A percentile compares a stretch with the other conserved stretches of the same genome.
phyloP scores from a whole-genome alignment of 2,329 filamentous ascomycete genomes.

The Juglanconis oblonga region DNA sequence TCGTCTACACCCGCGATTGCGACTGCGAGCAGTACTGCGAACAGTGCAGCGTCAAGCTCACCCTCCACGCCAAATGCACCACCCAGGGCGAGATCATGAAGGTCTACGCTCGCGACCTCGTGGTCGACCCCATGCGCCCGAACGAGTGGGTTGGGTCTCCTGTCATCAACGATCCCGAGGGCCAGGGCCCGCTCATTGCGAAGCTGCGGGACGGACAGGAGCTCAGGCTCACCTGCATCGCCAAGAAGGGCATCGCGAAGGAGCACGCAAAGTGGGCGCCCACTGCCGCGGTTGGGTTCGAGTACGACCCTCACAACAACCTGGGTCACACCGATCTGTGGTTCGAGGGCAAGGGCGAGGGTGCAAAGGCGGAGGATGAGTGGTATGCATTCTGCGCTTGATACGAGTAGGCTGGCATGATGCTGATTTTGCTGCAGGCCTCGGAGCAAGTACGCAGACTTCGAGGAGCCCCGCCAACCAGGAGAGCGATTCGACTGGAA shows the following conservation, averaged over 20 bases:
- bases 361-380: constrained; percentile 59
- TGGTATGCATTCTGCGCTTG: constrained; percentile 58
- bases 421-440: constrained; percentile 56
- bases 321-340: constrained; percentile 88
- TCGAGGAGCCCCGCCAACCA: constrained; percentile 76
- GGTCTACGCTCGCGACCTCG: constrained; percentile 87
- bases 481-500: constrained; percentile 90
- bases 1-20: constrained; percentile 89
- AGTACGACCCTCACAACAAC: constrained; percentile 98
- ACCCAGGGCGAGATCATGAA: constrained; percentile 80
- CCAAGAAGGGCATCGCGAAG: constrained; percentile 98
- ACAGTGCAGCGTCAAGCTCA: constrained; percentile 81
- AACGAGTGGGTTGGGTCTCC: constrained; percentile 77
- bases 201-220: constrained; percentile 90
- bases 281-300: constrained; percentile 87
- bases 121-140: constrained; percentile 65
- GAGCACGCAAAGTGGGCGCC: constrained; percentile 99
- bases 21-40: constrained; percentile 96
- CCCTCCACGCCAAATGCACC: constrained; percentile 80
- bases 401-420: not conserved
- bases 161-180: constrained; percentile 78
- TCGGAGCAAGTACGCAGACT: constrained; percentile 73
- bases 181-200: constrained; percentile 79
- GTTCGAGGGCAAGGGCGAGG: constrained; percentile 61
- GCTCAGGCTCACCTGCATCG: constrained; percentile 84